phyloP scores from a whole-genome alignment of 441 rosid genomes.

The Gossypium gossypioides region DNA sequence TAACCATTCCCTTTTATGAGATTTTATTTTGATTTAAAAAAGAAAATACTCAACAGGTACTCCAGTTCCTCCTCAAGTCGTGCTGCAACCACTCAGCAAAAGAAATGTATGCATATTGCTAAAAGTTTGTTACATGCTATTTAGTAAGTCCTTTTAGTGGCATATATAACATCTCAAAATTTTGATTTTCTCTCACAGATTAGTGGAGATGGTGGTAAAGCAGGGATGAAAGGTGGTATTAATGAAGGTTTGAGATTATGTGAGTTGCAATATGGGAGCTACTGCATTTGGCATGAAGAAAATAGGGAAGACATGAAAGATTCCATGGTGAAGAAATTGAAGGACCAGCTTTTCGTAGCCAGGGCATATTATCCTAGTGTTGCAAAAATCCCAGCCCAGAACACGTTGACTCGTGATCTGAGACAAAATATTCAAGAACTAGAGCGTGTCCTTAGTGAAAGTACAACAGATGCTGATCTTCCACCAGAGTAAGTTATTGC shows the following conservation, averaged over 20 bases:
- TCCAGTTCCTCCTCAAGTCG: constrained; percentile 27
- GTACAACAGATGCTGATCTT: constrained; percentile 65
- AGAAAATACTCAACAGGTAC: constrained; percentile 26
- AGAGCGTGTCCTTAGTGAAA: constrained; percentile 76
- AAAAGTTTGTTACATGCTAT: constrained; percentile 7
- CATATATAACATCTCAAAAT: constrained; percentile 14
- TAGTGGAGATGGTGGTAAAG: constrained; percentile 19
- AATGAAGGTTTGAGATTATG: constrained; percentile 49
- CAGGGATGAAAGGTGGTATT: constrained; percentile 20
- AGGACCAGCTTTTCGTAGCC: constrained; percentile 44
- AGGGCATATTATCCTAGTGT: constrained; percentile 81
- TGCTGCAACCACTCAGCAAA: constrained; percentile 25
- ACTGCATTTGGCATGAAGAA: constrained; percentile 6
- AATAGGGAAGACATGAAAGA: constrained; percentile 1
- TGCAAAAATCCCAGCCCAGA: constrained; percentile 77
- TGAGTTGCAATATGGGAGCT: constrained; percentile 39
- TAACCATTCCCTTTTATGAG: constrained; percentile 10
- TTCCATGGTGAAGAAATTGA: not conserved
- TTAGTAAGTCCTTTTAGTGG: not conserved
- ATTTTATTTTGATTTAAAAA: not conserved
- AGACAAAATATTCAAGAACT: constrained; percentile 84
- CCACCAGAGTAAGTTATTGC: constrained; percentile 62
- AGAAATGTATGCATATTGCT: constrained; percentile 35
- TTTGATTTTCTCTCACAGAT: constrained; percentile 35
- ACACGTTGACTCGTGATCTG: constrained; percentile 59